Percentiles rank a stretch among this genome's conserved stretches.
Conservation (phyloP, 306 rosid genomes). For the Acacia confusa region DNA sequence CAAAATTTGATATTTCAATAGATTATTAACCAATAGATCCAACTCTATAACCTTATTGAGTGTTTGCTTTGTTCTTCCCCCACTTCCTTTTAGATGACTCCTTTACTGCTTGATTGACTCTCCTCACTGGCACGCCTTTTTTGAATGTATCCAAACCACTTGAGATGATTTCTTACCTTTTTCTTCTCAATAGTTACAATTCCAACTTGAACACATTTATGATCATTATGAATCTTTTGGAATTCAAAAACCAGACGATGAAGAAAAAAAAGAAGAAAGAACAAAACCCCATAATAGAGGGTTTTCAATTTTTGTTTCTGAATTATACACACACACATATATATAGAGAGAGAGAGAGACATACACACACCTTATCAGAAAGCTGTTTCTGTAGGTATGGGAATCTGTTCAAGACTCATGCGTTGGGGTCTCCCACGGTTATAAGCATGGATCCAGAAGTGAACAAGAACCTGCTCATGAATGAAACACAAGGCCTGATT, state of each 20-base stretch:
- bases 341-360: too few species aligned
- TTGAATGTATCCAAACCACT: too few species aligned
- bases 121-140: too few species aligned
- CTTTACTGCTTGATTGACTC: too few species aligned
- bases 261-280: background rate
- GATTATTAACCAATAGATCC: too few species aligned
- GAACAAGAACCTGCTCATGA: conserved; percentile 63
- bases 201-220: too few species aligned
- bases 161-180: too few species aligned
- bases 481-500: conserved; percentile 69
- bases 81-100: too few species aligned
- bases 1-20: too few species aligned
- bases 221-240: background rate
- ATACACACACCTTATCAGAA: background rate
- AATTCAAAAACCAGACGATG: background rate
- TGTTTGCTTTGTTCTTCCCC: too few species aligned
- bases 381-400: conserved; percentile 52
- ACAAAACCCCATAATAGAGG: background rate
- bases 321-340: background rate
- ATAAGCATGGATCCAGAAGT: conserved; percentile 69
- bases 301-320: background rate
- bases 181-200: too few species aligned
- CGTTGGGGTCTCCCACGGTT: conserved; percentile 65
- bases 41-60: too few species aligned
- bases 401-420: conserved; percentile 68